These are phyloP conservation scores for Pseudotulostoma volvatum DNA, from an alignment of 495 filamentous ascomycete genomes.

Conservation along the genomic window DNA sequence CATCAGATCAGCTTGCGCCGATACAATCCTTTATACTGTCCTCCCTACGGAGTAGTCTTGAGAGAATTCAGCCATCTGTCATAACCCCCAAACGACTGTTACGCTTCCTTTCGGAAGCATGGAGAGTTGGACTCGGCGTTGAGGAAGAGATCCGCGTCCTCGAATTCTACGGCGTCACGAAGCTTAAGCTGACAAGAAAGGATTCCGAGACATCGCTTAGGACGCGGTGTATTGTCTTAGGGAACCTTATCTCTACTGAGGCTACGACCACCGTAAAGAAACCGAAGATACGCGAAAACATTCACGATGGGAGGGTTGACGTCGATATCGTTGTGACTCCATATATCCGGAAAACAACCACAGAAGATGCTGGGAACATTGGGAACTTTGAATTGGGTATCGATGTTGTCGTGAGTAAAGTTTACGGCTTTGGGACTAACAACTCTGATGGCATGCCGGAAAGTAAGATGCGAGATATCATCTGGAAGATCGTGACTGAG, in stretches of 20 bases:
- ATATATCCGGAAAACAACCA: conserved; percentile 10
- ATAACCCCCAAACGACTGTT: conserved; percentile 22
- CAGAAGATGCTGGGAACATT: conserved; percentile 6
- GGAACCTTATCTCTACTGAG: not conserved
- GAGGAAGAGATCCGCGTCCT: conserved; percentile 33
- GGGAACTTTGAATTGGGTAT: conserved; percentile 24
- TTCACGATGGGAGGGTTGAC: conserved; percentile 17
- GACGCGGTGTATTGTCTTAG: conserved; percentile 27
- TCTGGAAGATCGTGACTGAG: conserved; percentile 15
- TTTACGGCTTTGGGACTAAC: conserved; percentile 26
- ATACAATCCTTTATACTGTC: conserved; percentile 24
- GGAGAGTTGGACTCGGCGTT: conserved; percentile 22
- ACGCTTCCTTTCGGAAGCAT: conserved; percentile 24
- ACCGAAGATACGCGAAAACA: conserved; percentile 8
- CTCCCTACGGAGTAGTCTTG: conserved; percentile 19
- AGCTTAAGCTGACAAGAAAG: conserved; percentile 19
- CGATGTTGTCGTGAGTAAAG: conserved; percentile 26
- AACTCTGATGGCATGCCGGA: conserved; percentile 19
- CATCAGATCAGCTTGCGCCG: conserved; percentile 12
- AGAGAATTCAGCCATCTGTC: conserved; percentile 17
- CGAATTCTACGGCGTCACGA: conserved; percentile 31
- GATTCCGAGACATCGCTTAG: conserved; percentile 17
- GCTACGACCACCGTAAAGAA: conserved; percentile 10
- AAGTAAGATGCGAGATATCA: conserved; percentile 21
- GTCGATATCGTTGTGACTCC: conserved; percentile 25